These are phyloP conservation scores for Raphidocelis subcapitata DNA, from an alignment of 139 green algal genomes.

Conservation along the genomic window DNA sequence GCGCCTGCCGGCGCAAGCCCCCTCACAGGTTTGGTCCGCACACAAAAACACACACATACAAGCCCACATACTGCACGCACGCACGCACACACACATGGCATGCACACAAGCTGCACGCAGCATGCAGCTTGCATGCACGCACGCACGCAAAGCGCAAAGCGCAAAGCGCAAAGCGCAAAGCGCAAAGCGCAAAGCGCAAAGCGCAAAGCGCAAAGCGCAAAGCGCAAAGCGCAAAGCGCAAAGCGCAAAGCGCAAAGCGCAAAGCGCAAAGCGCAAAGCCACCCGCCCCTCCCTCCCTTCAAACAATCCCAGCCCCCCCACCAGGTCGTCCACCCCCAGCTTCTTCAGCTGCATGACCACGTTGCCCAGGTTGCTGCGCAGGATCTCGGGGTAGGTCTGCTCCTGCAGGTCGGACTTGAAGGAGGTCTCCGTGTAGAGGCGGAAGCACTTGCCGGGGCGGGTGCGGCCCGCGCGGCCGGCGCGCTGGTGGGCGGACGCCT, in stretches of 20 bases:
- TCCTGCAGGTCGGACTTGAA: slow-evolving; percentile 99
- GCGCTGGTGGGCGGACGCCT: slow-evolving; percentile 93
- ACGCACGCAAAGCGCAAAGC: background rate
- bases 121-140: background rate
- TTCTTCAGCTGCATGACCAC: slow-evolving; percentile 99
- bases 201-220: background rate
- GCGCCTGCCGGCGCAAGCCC: too few species aligned
- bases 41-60: background rate
- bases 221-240: background rate
- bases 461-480: slow-evolving; percentile 94
- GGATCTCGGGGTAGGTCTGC: slow-evolving; percentile 99
- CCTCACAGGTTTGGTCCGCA: too few species aligned
- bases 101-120: background rate
- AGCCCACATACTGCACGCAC: background rate
- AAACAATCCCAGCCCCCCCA: background rate
- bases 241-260: background rate
- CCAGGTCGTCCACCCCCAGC: slow-evolving; percentile 98
- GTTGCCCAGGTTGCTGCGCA: slow-evolving; percentile 95
- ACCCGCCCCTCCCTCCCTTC: background rate
- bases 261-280: background rate
- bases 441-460: slow-evolving; percentile 98
- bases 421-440: slow-evolving; percentile 93
- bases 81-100: background rate
- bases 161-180: too few species aligned
- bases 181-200: background rate